These are phyloP conservation scores for Suaeda aralocaspica DNA, from an alignment of 148 eudicot genomes.

Conservation along the genomic window DNA sequence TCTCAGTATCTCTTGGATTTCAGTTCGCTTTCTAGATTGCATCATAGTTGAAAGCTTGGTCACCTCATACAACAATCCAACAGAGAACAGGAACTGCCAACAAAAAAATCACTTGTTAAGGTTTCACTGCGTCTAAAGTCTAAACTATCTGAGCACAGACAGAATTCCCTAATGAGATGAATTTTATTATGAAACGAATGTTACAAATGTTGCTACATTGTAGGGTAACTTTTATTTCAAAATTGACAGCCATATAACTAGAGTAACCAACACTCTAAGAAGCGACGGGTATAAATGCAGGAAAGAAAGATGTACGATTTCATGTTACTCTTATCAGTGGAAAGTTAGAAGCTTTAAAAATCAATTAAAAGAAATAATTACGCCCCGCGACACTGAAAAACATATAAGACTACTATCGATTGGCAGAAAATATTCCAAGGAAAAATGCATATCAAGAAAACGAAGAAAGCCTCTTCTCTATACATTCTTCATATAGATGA, in stretches of 20 bases:
- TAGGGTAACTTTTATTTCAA: not conserved
- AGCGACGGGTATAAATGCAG: not conserved
- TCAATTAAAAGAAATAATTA: too few relatives aligned
- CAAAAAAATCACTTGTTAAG: not conserved
- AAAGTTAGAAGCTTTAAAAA: too few relatives aligned
- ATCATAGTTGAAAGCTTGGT: constrained; percentile 62
- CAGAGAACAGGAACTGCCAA: constrained; percentile 79
- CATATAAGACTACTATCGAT: too few relatives aligned
- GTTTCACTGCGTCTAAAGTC: not conserved
- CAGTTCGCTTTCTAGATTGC: constrained; percentile 46
- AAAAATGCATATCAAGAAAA: too few relatives aligned
- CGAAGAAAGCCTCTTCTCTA: too few relatives aligned
- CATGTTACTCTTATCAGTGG: not conserved
- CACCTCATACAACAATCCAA: constrained; percentile 66
- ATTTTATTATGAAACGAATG: not conserved
- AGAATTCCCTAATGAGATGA: too few relatives aligned
- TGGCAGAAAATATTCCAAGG: too few relatives aligned
- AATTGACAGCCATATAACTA: not conserved
- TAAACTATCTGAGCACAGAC: too few relatives aligned
- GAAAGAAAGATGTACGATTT: not conserved
- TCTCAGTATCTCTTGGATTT: constrained; percentile 54
- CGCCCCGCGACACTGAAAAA: too few relatives aligned
- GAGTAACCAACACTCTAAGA: too few relatives aligned
- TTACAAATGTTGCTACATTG: not conserved
- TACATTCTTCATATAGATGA: too few relatives aligned